Evolutionary conservation across 768 basidiomycete genomes (phyloP).

Genomic region (Pulveroboletus sp.): DNA sequence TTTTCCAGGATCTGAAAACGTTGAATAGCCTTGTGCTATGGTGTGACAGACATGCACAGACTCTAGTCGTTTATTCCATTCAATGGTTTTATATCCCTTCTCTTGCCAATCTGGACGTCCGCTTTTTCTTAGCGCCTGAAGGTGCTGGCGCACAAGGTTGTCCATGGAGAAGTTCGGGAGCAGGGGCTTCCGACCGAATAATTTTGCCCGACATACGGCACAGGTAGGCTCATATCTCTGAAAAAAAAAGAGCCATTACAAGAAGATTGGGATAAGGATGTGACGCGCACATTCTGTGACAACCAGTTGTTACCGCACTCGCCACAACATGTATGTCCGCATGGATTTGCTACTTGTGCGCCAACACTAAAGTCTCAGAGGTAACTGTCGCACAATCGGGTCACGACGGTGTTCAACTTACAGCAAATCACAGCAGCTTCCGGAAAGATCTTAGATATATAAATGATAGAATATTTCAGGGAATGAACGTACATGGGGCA

Average conservation of each 20-base stretch:
- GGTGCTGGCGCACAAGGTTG: conserved; percentile 54
- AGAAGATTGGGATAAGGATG: neutral
- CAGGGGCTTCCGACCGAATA: conserved; percentile 43
- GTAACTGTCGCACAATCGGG: neutral
- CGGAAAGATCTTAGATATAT: neutral
- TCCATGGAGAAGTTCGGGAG: conserved; percentile 65
- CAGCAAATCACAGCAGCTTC: conserved; percentile 74
- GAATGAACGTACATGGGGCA: conserved; percentile 65
- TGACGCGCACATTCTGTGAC: conserved; percentile 42
- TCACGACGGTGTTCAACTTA: conserved; percentile 31
- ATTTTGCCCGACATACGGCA: conserved; percentile 53
- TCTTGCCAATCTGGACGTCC: conserved; percentile 52
- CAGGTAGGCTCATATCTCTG: conserved; percentile 47
- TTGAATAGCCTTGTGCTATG: neutral
- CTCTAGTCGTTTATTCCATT: conserved; percentile 56
- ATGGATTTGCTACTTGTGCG: conserved; percentile 62
- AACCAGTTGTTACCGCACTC: conserved; percentile 64
- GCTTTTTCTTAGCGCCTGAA: conserved; percentile 43
- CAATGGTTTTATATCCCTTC: conserved; percentile 42
- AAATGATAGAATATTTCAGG: neutral
- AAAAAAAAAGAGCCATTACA: conserved; percentile 1
- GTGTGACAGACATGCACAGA: conserved; percentile 30
- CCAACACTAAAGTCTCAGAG: conserved; percentile 43
- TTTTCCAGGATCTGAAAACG: conserved; percentile 30
- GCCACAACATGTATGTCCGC: conserved; percentile 72